Base-by-base conservation (phyloP, 371 early-diverging fungal species). In the Mortierella sp. region DNA sequence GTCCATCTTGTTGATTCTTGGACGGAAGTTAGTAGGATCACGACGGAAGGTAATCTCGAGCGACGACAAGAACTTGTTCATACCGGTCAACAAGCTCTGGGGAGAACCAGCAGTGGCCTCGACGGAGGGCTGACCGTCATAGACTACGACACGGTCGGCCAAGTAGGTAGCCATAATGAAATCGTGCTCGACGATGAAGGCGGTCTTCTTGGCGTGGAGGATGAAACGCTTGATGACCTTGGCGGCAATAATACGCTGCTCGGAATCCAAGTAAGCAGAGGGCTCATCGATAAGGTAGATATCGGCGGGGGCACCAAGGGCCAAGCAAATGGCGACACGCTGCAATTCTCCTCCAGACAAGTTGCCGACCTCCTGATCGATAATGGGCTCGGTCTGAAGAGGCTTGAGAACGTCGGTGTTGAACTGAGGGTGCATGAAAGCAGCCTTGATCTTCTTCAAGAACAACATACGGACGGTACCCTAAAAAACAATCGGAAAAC, bases 111-210 rank as follows among this genome's bases (percentile, higher is more conserved):
- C 99, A 73, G 80, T 88, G 44, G 99, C 99, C 32, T 93, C 89
- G 18, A 98, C 93, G 6, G 97, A 97, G 27, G 99, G 99, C 58
- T 79, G 90, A 88, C 99, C 99, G 8, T 97, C 97, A 90, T 98
- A 99, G 32, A 99, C 99, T 89, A 99, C 96, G 35, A 99, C 99
- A 89, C 99, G 96, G 89, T 99, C 99, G 71, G 99, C 99, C 75
- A 99, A 92, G 89, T 99, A 99, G n/a, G 99, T 99, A n/a, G 98
- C 99, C 98, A 99, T 99, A 89, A 99, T 99, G 91, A 99, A 99
- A 92, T 99, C 99, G 96, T 99, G 99, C 95, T 99, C 99, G 74
- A 99, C 99, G 77, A 99, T 94, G 91, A 99, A 99, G 48, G 99
- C 99, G 38, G 99, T 98, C 93, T 98, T 98, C 90, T 99, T 98